Evolutionary conservation across 257 asterid genomes (phyloP).

Genomic region (Solanum appendiculatum): DNA sequence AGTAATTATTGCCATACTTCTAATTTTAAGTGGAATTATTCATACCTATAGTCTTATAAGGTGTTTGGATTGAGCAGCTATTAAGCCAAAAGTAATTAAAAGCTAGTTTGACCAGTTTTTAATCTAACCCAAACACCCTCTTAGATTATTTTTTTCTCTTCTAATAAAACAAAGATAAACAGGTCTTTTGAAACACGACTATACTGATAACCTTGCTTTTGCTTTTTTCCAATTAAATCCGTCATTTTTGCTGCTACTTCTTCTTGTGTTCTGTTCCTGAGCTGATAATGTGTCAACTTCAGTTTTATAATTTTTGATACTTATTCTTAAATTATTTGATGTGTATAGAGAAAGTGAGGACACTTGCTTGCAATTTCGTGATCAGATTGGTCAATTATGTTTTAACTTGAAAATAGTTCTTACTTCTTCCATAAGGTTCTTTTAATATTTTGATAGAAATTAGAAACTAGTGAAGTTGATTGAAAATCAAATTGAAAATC

Average conservation of each 20-base stretch:
- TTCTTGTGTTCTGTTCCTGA: background rate
- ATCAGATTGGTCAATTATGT: background rate
- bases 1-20: background rate
- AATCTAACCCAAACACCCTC: background rate
- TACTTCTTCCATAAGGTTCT: background rate
- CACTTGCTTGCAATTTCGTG: background rate
- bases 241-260: background rate
- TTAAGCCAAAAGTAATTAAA: background rate
- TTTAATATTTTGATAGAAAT: background rate
- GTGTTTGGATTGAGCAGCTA: background rate
- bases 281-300: background rate
- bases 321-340: background rate
- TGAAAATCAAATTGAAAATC: background rate
- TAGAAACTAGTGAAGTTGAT: background rate
- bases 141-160: background rate
- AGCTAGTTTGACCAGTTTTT: background rate
- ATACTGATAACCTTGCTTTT: background rate
- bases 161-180: background rate
- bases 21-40: background rate
- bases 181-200: background rate
- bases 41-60: background rate
- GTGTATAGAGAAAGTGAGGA: background rate
- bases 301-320: background rate
- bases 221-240: background rate
- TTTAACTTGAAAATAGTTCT: background rate